Evolutionary conservation across 1,284 basidiomycete genomes (phyloP).

Genomic region (Schizophyllum amplum): DNA sequence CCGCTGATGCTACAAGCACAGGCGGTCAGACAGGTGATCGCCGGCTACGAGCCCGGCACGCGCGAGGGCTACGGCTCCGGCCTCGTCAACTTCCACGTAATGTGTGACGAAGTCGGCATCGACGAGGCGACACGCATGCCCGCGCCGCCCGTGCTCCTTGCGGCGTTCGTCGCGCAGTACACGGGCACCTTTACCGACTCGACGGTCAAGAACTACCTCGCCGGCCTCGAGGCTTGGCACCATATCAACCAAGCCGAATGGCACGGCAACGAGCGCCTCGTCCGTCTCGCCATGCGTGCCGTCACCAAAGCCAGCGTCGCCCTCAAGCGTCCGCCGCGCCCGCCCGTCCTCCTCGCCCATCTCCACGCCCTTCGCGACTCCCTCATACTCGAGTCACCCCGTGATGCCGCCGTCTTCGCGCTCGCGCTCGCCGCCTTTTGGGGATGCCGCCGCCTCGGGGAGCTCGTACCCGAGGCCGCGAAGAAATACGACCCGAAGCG

Average conservation of each 20-base stretch:
- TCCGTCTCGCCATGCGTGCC: not conserved
- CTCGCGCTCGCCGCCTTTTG: not conserved
- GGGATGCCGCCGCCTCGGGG: slow-evolving; percentile 6
- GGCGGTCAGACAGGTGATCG: not conserved
- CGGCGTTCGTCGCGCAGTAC: slow-evolving; percentile 17
- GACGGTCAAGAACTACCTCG: slow-evolving; percentile 2
- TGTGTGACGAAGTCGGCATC: slow-evolving; percentile 23
- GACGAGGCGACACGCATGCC: slow-evolving; percentile 25
- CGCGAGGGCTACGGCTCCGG: slow-evolving; percentile 24
- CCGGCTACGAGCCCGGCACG: slow-evolving; percentile 14
- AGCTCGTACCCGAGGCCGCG: not conserved
- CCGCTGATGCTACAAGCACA: not conserved
- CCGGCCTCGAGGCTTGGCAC: slow-evolving; percentile 1
- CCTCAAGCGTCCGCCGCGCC: slow-evolving; percentile 4
- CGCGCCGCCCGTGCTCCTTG: slow-evolving; percentile 18
- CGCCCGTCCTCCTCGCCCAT: slow-evolving; percentile 1
- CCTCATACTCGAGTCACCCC: not conserved
- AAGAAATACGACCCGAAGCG: slow-evolving; percentile 1
- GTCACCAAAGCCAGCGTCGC: not conserved
- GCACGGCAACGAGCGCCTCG: slow-evolving; percentile 1
- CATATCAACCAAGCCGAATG: not conserved
- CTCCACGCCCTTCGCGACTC: slow-evolving; percentile 1
- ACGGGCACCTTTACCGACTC: not conserved
- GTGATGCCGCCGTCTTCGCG: slow-evolving; percentile 3
- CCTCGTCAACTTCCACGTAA: slow-evolving; percentile 25